A percentile compares a stretch with the other conserved stretches of the same genome.
Conservation (phyloP, 345 rosid genomes). For the Fremontodendron californicum region DNA sequence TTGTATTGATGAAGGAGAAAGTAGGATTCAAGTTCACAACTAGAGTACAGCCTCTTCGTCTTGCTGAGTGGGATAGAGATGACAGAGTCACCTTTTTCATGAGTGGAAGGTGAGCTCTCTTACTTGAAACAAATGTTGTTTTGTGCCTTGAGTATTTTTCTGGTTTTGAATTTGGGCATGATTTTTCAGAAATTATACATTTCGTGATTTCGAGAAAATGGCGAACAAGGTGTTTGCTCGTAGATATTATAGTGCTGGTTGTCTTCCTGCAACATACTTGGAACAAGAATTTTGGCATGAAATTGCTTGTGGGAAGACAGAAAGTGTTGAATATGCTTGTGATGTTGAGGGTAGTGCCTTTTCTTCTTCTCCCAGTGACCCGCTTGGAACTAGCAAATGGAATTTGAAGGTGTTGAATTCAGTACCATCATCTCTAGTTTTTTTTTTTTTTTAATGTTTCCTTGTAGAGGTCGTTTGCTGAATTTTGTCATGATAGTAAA, state of each 20-base stretch:
- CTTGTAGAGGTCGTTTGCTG: background rate
- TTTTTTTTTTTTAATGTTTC: background rate
- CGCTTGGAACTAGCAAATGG: slow-evolving; percentile 97
- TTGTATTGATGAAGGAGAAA: slow-evolving; percentile 82
- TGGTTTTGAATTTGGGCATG: slow-evolving; percentile 28
- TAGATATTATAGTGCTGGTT: slow-evolving; percentile 85
- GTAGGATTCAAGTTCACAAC: slow-evolving; percentile 94
- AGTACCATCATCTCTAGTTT: slow-evolving; percentile 15
- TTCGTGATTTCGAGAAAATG: slow-evolving; percentile 97
- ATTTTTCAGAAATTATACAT: slow-evolving; percentile 79
- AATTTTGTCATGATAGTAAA: background rate
- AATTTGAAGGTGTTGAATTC: slow-evolving; percentile 81
- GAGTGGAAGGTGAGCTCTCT: slow-evolving; percentile 82
- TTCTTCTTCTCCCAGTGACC: slow-evolving; percentile 83
- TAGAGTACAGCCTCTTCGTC: slow-evolving; percentile 96
- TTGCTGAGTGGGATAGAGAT: slow-evolving; percentile 93
- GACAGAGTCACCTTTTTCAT: slow-evolving; percentile 95
- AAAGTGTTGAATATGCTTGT: slow-evolving; percentile 98
- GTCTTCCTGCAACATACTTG: slow-evolving; percentile 86
- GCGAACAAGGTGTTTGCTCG: slow-evolving; percentile 94
- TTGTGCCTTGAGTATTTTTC: slow-evolving; percentile 12
- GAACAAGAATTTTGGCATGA: slow-evolving; percentile 99
- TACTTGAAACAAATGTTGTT: slow-evolving; percentile 6
- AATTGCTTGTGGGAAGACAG: slow-evolving; percentile 92
- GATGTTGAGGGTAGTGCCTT: slow-evolving; percentile 99